phyloP scores from a whole-genome alignment of 768 basidiomycete species.

The Gymnopilus dilepis region DNA sequence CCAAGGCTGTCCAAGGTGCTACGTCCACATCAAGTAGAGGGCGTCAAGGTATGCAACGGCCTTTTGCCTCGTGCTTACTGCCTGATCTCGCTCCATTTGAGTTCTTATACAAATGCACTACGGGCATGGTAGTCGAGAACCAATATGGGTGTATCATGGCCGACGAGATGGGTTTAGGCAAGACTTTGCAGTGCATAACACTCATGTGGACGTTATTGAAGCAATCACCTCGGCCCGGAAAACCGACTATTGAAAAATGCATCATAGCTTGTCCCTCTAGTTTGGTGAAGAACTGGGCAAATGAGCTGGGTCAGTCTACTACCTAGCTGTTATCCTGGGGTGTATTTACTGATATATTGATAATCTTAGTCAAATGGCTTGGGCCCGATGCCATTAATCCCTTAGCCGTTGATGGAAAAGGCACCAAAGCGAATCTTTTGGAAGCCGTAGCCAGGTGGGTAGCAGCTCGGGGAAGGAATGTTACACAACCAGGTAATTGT shows the following conservation, averaged over 20 bases:
- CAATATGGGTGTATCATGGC: slow-evolving; percentile 99
- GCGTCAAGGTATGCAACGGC: slow-evolving; percentile 76
- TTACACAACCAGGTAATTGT: slow-evolving; percentile 83
- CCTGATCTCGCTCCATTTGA: slow-evolving; percentile 36
- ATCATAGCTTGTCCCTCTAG: slow-evolving; percentile 98
- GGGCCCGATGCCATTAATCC: slow-evolving; percentile 84
- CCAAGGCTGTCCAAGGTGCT: slow-evolving; percentile 86
- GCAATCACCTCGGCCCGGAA: slow-evolving; percentile 90
- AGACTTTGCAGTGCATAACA: slow-evolving; percentile 96
- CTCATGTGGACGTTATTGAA: slow-evolving; percentile 95
- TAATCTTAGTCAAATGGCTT: slow-evolving; percentile 88
- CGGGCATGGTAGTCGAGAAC: slow-evolving; percentile 89
- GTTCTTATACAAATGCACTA: slow-evolving; percentile 96
- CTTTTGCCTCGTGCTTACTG: slow-evolving; percentile 1
- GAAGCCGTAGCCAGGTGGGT: slow-evolving; percentile 89
- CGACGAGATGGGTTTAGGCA: slow-evolving; percentile 98
- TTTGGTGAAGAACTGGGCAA: slow-evolving; percentile 98
- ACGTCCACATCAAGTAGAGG: slow-evolving; percentile 97
- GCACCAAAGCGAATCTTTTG: slow-evolving; percentile 80
- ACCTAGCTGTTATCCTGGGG: too few species aligned
- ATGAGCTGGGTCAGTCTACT: slow-evolving; percentile 78
- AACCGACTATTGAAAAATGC: slow-evolving; percentile 92
- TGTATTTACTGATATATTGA: neutral
- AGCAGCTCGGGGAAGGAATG: slow-evolving; percentile 83
- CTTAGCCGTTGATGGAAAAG: slow-evolving; percentile 91